Percentiles rank a stretch among this genome's conserved stretches.
Evolutionary conservation across 2,329 filamentous ascomycete genomes (phyloP).

Genomic region (Bimuria novae-zelandiae): DNA sequence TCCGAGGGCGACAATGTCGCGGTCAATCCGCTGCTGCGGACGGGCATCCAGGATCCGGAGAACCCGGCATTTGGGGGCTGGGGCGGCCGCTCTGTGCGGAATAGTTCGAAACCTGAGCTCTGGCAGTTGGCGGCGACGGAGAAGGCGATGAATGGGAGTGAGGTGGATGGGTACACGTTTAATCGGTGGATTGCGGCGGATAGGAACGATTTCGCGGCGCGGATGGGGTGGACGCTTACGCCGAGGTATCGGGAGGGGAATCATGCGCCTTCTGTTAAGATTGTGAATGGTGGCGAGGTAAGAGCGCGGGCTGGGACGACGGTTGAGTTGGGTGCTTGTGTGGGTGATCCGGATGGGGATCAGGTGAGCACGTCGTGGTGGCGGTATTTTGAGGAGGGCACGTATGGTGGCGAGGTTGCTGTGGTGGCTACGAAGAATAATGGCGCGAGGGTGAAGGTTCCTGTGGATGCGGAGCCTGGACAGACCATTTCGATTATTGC

Average conservation of each 20-base stretch:
- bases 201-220: constrained; percentile 51
- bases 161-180: constrained; percentile 26
- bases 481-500: constrained; percentile 3
- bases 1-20: constrained; percentile 23
- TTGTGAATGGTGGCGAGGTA: constrained; percentile 45
- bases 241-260: constrained; percentile 36
- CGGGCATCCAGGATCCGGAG: constrained; percentile 28
- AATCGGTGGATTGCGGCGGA: constrained; percentile 54
- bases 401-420: background rate
- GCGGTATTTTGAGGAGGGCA: constrained; percentile 4
- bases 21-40: constrained; percentile 11
- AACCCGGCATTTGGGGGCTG: constrained; percentile 46
- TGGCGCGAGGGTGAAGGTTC: background rate
- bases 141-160: background rate
- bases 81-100: constrained; percentile 48
- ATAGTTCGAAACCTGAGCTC: background rate
- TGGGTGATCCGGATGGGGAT: constrained; percentile 14
- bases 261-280: constrained; percentile 48
- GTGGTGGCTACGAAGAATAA: background rate
- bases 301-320: constrained; percentile 37
- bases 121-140: constrained; percentile 7
- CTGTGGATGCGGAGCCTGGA: background rate
- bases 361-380: background rate
- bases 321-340: constrained; percentile 47
- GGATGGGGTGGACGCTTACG: constrained; percentile 37